Percentiles rank a stretch among this genome's conserved stretches.
Conservation (phyloP, 176 grass and related monocot species). For the Rhynchospora breviuscula region DNA sequence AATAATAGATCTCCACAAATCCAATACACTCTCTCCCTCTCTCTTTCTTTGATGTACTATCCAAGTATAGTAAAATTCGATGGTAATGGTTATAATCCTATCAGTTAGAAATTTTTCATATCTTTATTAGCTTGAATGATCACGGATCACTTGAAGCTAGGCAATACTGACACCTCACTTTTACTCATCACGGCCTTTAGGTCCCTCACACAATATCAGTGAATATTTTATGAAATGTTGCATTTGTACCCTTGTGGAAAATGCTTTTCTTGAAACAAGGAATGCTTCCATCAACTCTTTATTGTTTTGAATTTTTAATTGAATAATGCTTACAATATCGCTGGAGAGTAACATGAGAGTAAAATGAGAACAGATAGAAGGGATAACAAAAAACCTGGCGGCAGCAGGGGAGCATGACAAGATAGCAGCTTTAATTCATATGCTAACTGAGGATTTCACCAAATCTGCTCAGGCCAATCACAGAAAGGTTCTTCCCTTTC, state of each 20-base stretch:
- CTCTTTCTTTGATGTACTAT: neutral
- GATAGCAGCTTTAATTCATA: constrained; percentile 58
- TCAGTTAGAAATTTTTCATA: neutral
- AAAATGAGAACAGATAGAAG: constrained; percentile 58
- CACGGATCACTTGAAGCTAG: neutral
- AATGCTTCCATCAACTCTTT: neutral
- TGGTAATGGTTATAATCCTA: neutral
- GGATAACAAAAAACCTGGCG: constrained; percentile 78
- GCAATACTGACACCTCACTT: neutral
- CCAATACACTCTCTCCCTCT: neutral
- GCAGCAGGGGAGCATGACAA: constrained; percentile 78
- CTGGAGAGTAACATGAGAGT: constrained; percentile 1
- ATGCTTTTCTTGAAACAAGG: neutral
- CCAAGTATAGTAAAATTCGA: constrained; percentile 9
- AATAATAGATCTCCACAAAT: neutral
- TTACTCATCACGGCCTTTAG: neutral
- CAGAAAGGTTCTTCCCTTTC: constrained; percentile 62
- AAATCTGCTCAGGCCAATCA: constrained; percentile 73
- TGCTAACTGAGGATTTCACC: constrained; percentile 64
- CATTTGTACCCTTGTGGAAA: neutral
- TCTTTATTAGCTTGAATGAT: neutral
- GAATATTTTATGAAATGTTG: neutral
- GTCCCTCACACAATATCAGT: neutral
- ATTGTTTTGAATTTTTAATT: neutral
- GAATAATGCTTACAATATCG: neutral